Base-by-base conservation (phyloP, 148 eudicot genomes). In the Persicaria tinctoria region DNA sequence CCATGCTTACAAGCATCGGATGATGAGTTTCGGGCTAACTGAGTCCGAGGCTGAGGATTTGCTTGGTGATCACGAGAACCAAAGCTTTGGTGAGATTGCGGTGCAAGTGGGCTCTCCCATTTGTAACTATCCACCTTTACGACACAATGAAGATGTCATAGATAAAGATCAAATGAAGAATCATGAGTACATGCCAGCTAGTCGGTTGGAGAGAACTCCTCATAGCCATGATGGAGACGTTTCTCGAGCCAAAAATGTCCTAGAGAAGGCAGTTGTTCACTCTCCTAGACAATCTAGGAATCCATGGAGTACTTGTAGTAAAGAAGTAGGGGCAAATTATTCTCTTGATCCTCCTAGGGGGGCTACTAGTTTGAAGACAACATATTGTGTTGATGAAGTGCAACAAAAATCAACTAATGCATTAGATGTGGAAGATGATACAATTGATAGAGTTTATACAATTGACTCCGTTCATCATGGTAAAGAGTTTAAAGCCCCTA, bases 361-460 rank as follows among this genome's bases (percentile, higher is more conserved):
- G 73, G 86, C 80, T 75, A 75, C 76, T 46, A 87, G 88, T 77
- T 82, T 83, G 70, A 84, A 75, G 78, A 88, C 83, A 81, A 66
- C 75, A 18, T 86, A 81, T 44, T 76, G 82, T 73, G 76, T 78
- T 70, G 80, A 73, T 50, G 87, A 84, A 73, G 87, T 80, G 60
- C 74, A 80, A 76, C 86, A 79, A 75, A 85, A 89, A 63, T 76
- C 85, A 68, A 89, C 90, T 72, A 70, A 78, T 78, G 79, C 74
- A 41, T 89, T 89, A 12, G 93, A 94, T 56, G 79, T 32, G 74
- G 93, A 78, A 70, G 96, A 90, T 83, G 91, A 94, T 62, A 81
- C 79, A 83, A 83, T 83, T 75, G 97, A 94, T 75, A 86, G 97
- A 77, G 89, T 92, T 81, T 94, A 90, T 76, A 94, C 98, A 10